Percentiles rank a stretch among this genome's conserved stretches.
Evolutionary conservation across 2,329 filamentous ascomycete genomes (phyloP).

Genomic region (Pleoardoris graminearum): DNA sequence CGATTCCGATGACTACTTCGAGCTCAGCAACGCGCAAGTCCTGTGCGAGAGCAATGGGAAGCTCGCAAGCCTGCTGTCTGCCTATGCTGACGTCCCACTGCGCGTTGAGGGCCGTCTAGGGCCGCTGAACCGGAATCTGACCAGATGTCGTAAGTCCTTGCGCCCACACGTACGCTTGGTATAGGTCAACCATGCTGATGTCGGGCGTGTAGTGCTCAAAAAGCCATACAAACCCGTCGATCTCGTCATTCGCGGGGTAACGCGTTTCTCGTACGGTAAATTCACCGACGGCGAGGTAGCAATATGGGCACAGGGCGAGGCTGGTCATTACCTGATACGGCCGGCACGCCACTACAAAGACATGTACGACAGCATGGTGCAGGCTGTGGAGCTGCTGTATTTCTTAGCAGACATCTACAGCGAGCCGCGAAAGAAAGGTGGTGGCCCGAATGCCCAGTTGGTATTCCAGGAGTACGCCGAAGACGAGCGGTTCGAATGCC

Average conservation of each 20-base stretch:
- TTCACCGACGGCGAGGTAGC: constrained; percentile 60
- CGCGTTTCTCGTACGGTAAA: constrained; percentile 53
- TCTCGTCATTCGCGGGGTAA: constrained; percentile 61
- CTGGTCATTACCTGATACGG: constrained; percentile 70
- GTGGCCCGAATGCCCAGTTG: constrained; percentile 41
- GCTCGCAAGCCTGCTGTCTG: constrained; percentile 63
- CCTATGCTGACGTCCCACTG: constrained; percentile 63
- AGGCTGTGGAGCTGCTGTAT: constrained; percentile 68
- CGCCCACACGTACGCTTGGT: background rate
- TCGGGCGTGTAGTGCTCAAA: constrained; percentile 30
- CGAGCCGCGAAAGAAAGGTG: constrained; percentile 47
- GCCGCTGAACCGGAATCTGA: constrained; percentile 27
- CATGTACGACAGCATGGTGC: constrained; percentile 63
- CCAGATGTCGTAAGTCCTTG: constrained; percentile 32
- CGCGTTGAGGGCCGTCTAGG: constrained; percentile 64
- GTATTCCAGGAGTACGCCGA: constrained; percentile 49
- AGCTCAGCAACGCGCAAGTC: constrained; percentile 64
- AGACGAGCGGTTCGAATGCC: constrained; percentile 33
- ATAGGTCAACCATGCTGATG: constrained; percentile 13
- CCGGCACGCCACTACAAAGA: constrained; percentile 61
- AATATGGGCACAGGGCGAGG: constrained; percentile 67
- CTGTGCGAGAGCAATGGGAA: constrained; percentile 56
- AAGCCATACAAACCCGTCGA: constrained; percentile 39
- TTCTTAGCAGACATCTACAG: constrained; percentile 62
- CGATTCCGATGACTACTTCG: constrained; percentile 60